Base-by-base conservation (phyloP, 345 rosid species). In the Dipteronia dyeriana region DNA sequence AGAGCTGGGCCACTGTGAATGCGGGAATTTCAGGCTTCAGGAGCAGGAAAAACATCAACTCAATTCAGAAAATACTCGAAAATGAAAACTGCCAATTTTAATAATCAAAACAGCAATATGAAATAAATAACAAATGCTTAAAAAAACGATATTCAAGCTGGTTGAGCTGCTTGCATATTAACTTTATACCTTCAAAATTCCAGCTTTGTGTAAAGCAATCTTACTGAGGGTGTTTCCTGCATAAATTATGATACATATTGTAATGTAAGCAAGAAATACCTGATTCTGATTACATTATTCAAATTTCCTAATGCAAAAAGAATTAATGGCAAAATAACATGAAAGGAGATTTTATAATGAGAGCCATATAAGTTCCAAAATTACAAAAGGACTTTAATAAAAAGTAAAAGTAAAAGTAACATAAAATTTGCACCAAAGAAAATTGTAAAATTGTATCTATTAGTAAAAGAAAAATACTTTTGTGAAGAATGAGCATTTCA, bases 21-120 rank as follows among this genome's bases (percentile, higher is more conserved):
- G 96, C 98, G 26, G 98, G 98, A 81, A 91, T 80, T 85, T 86
- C 90, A 85, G 87, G 94, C 98, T 94, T 88, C 86, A 88, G 83
- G 60, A 87, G 80, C 78, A 85, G 78, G 72, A 80, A 91, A 89
- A 86, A 88, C 63, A 91, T 71, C 79, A 89, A 79, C 68, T 75
- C 76, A 85, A 79, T 81, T 93, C 86, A 90, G 88, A 88, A 71
- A 75, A 75, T 74, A 85, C 73, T 77, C 70, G 74, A 81, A 66
- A 76, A 78, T 76, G 67, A 83, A 85, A 85, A 81, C 84, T 77
- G 86, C 80, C 62, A 75, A 74, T 75, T 66, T 26, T 26, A 82
- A 76, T 39, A 66, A 71, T 79, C 64, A 54, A 80, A 73, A 81
- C 64, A 75, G 71, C 74, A 72, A 75, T 75, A 74, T 49, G 29